Conservation (phyloP, 495 filamentous ascomycete species). For the Lepidopterella palustris region DNA sequence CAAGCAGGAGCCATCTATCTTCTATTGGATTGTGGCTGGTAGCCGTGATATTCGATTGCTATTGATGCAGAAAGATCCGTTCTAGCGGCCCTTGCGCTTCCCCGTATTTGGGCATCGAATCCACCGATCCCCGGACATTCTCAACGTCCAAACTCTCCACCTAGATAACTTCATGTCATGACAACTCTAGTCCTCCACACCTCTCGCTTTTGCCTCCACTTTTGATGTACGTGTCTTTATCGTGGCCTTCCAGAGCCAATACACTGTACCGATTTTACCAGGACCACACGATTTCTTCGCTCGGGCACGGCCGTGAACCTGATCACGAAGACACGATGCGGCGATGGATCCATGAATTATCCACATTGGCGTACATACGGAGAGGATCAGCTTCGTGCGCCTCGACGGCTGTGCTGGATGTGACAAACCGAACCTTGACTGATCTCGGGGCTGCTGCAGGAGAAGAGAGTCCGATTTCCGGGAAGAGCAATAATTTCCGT, state of each 20-base stretch:
- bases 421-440: conserved; percentile 16
- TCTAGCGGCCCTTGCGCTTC: conserved; percentile 21
- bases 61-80: conserved; percentile 1
- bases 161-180: conserved; percentile 25
- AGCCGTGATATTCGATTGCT: background rate
- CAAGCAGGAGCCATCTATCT: conserved; percentile 20
- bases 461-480: conserved; percentile 13
- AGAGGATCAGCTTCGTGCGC: background rate
- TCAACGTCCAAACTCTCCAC: conserved; percentile 17
- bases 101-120: conserved; percentile 24
- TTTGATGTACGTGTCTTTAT: conserved; percentile 28
- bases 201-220: conserved; percentile 25
- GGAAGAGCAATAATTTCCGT: conserved; percentile 23
- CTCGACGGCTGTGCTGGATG: conserved; percentile 7
- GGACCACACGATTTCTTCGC: conserved; percentile 14
- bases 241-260: conserved; percentile 18
- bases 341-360: conserved; percentile 8
- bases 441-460: conserved; percentile 8
- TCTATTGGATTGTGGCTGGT: conserved; percentile 14
- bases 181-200: conserved; percentile 32
- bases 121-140: conserved; percentile 16
- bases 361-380: background rate
- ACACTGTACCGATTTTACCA: conserved; percentile 9
- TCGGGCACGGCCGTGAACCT: conserved; percentile 8
- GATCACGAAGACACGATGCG: conserved; percentile 6